A percentile compares a stretch with the other conserved stretches of the same genome.
Evolutionary conservation across 805 yeast species (phyloP).

Genomic region (Cyberlindnera samutprakarnensis): DNA sequence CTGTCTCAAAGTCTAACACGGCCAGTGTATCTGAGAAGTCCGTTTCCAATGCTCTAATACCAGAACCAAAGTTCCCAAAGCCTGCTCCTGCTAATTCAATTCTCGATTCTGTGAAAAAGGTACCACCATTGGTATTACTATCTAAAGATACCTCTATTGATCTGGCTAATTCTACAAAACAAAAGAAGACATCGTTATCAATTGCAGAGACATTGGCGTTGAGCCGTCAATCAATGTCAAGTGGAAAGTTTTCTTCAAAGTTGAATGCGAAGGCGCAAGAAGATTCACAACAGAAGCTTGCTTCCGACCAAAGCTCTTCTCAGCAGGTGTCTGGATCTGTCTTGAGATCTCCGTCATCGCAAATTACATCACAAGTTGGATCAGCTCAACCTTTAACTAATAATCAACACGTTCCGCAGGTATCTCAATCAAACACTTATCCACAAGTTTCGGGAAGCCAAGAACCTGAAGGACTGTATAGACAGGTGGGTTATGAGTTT

Average conservation of each 20-base stretch:
- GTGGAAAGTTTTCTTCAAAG: conserved; percentile 22
- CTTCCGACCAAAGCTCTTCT: neutral
- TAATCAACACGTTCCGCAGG: neutral
- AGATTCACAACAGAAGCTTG: conserved; percentile 1
- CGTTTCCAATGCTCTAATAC: conserved; percentile 1
- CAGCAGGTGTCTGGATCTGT: neutral
- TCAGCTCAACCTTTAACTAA: neutral
- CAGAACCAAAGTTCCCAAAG: conserved; percentile 13
- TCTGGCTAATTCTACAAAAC: conserved; percentile 16
- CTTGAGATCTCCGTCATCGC: neutral
- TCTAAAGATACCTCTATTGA: conserved; percentile 22
- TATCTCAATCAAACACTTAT: neutral
- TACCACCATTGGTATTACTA: conserved; percentile 16
- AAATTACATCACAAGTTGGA: neutral
- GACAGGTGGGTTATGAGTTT: neutral
- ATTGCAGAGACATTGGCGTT: conserved; percentile 56
- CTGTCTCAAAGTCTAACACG: too few species aligned
- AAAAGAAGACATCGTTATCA: conserved; percentile 31
- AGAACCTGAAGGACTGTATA: neutral
- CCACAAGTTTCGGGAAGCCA: neutral
- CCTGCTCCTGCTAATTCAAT: conserved; percentile 18
- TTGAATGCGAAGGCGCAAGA: conserved; percentile 13
- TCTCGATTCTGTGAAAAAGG: conserved; percentile 16
- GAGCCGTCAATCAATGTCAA: conserved; percentile 39
- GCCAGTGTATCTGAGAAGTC: neutral